Percentiles rank a stretch among this genome's conserved stretches.
Conservation (phyloP, 163 green algal genomes). For the Scenedesmus sp. region DNA sequence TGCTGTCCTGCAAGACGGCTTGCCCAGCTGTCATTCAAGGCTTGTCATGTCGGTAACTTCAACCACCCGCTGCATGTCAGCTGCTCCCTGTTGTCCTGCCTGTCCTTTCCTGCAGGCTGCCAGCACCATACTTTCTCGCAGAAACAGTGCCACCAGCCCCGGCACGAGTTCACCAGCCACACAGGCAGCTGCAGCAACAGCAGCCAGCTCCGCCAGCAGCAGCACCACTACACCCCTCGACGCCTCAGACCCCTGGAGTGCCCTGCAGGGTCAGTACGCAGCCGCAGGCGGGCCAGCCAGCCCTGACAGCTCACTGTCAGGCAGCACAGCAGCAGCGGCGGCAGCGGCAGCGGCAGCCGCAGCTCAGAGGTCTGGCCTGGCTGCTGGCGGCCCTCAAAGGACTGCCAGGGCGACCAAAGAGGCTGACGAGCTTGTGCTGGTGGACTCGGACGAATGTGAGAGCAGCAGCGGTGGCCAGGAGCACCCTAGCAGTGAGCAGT, state of each 20-base stretch:
- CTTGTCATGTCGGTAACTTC: background rate
- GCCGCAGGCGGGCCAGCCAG: conserved; percentile 5
- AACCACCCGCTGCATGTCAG: no score
- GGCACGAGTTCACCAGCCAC: background rate
- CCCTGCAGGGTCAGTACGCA: conserved; percentile 24
- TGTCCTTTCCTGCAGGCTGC: background rate
- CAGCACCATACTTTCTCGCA: background rate
- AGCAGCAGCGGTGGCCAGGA: conserved; percentile 2
- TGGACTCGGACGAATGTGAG: background rate
- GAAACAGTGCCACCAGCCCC: background rate
- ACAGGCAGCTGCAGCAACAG: background rate
- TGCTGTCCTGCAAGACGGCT: no score
- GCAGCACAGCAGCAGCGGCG: background rate
- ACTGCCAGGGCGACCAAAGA: background rate
- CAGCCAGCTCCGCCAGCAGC: background rate
- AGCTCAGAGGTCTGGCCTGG: background rate
- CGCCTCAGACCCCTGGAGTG: conserved; percentile 21
- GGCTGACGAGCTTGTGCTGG: background rate
- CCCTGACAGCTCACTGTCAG: background rate
- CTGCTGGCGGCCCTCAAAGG: background rate
- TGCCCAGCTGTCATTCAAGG: background rate
- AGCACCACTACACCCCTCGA: background rate
- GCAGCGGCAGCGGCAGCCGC: conserved; percentile 13
- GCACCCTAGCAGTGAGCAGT: background rate
- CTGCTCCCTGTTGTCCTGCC: background rate